Evolutionary conservation across 768 basidiomycete species (phyloP).

Genomic region (Auricularia cornea): DNA sequence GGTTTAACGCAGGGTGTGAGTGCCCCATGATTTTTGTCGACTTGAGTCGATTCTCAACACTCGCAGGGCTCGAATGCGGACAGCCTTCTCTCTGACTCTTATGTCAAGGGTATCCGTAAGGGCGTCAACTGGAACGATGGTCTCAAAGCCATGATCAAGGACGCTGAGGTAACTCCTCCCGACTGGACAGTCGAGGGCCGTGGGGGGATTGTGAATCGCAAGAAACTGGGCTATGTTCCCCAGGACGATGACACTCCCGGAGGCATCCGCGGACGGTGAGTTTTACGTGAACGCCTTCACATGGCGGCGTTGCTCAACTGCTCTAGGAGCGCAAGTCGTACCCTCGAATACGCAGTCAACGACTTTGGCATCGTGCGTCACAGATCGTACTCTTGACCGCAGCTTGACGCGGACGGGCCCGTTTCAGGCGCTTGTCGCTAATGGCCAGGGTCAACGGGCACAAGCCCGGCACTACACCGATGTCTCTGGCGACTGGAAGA

Average conservation of each 20-base stretch:
- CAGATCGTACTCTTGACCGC: background rate
- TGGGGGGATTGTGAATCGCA: constrained; percentile 9
- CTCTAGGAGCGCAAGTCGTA: constrained; percentile 13
- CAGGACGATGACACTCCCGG: background rate
- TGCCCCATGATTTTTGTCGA: too few relatives aligned
- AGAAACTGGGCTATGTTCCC: constrained; percentile 9
- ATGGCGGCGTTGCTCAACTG: too few relatives aligned
- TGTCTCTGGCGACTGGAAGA: constrained; percentile 10
- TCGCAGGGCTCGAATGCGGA: constrained; percentile 19
- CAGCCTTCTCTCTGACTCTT: constrained; percentile 20
- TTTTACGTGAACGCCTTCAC: too few relatives aligned
- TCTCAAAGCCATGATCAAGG: constrained; percentile 18
- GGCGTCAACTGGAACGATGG: constrained; percentile 22
- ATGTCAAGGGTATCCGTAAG: constrained; percentile 16
- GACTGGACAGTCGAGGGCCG: constrained; percentile 12
- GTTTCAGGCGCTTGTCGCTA: constrained; percentile 8
- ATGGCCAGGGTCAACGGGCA: constrained; percentile 6
- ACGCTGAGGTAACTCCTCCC: constrained; percentile 20
- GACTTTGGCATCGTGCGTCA: constrained; percentile 12
- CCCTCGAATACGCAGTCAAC: constrained; percentile 14
- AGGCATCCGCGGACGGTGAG: background rate
- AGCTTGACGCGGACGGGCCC: too few relatives aligned
- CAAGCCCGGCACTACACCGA: constrained; percentile 6
- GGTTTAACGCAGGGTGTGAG: constrained; percentile 18
- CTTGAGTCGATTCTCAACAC: background rate